Evolutionary conservation across 129 eudicot species (phyloP), one percentile per base, ranked within the genome.

Genomic region (Flaveria linearis): DNA sequence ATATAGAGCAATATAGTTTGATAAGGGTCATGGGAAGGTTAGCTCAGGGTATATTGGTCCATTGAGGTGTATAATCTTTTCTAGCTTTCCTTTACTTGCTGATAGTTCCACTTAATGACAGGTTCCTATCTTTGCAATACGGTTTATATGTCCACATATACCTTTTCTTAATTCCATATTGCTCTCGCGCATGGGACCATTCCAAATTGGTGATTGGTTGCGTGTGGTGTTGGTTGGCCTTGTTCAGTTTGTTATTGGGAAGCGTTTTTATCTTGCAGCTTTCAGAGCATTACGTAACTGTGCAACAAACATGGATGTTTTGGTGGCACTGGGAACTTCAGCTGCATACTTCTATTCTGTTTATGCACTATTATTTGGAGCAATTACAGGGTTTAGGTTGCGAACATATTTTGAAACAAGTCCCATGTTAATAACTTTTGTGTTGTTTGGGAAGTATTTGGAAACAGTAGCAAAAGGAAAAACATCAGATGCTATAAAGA

Each of bases 251-350:
- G 96, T 72, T 64, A 49, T 90, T 81, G 98, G 98, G 67, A 93
- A 90, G 87, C 91, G 97, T 52, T 93, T 93, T 66, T 93, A 93
- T 79, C 78, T 93, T 71, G 98, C 98, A 45, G 98, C 96, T 82
- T 90, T 90, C 73, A 85, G 95, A 84, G 98, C 98, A 46, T 78
- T 93, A 33, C 85, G 92, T 79, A 89, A 89, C 58, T 87, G 97
- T 71, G 85, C 98, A 47, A 90, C 97, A 61, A 93, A 93, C 75
- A 93, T 93, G 98, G 98, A 93, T 85, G 98, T 93, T 68, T 83
- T 93, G 71, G 98, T 93, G 84, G 97, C 93, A 13, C 50, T 93
- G 78, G 98, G 98, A 82, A 93, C 97, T 47, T 88, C 98, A 68
- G 98, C 97, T 69, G 90, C 98, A 42, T 93, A 90, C 76, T 87